A percentile compares a stretch with the other conserved stretches of the same genome.
These are phyloP conservation scores for Phytophthora pisi DNA, from an alignment of 352 stramenopile species.

Conservation along the genomic window DNA sequence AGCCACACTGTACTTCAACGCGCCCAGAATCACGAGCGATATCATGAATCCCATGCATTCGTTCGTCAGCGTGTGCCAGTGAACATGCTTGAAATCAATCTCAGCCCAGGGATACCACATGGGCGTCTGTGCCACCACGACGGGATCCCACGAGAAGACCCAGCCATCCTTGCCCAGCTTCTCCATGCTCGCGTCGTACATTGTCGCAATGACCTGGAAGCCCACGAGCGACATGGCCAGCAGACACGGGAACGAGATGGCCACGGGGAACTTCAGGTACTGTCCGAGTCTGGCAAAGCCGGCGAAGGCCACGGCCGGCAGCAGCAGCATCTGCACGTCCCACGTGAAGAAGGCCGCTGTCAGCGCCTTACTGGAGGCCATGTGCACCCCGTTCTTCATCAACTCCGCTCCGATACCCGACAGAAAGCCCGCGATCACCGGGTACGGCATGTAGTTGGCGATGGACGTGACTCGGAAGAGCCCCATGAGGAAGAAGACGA, in stretches of 20 bases:
- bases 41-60: conserved; percentile 72
- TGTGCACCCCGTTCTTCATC: conserved; percentile 83
- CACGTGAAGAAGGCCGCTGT: conserved; percentile 60
- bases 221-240: conserved; percentile 61
- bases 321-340: conserved; percentile 57
- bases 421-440: conserved; percentile 82
- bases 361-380: conserved; percentile 66
- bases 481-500: conserved; percentile 75
- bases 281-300: conserved; percentile 58
- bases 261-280: conserved; percentile 65
- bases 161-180: conserved; percentile 41
- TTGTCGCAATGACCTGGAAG: conserved; percentile 56
- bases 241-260: conserved; percentile 75
- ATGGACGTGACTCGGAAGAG: conserved; percentile 75
- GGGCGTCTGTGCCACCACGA: conserved; percentile 66
- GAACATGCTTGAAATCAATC: conserved; percentile 66
- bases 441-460: conserved; percentile 87
- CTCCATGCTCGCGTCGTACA: conserved; percentile 45
- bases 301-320: conserved; percentile 69
- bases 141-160: conserved; percentile 72
- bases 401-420: conserved; percentile 80
- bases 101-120: conserved; percentile 82
- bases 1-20: conserved; percentile 82
- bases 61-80: conserved; percentile 61
- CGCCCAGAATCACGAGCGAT: conserved; percentile 74